Conservation (phyloP, 306 rosid species). For the Cicer cuneatum region DNA sequence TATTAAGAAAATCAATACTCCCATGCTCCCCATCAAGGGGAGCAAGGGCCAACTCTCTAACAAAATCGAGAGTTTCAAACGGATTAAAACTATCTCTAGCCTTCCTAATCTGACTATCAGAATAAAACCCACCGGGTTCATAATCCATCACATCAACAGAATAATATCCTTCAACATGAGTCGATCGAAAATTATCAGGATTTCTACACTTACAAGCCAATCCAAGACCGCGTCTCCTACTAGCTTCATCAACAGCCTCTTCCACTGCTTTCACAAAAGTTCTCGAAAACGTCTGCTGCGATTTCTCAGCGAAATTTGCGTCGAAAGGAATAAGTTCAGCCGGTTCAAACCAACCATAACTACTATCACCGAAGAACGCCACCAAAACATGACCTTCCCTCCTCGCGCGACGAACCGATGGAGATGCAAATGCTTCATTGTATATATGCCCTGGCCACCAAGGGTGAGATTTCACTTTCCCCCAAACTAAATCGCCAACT, state of each 20-base stretch:
- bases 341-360: conserved; percentile 98
- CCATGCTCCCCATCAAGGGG: conserved; percentile 58
- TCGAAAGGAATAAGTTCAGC: conserved; percentile 85
- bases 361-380: conserved; percentile 94
- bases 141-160: conserved; percentile 82
- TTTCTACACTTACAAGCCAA: conserved; percentile 79
- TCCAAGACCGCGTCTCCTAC: conserved; percentile 77
- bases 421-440: conserved; percentile 72
- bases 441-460: conserved; percentile 99
- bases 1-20: conserved; percentile 61
- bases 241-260: conserved; percentile 87
- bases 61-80: conserved; percentile 62
- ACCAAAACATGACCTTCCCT: conserved; percentile 86
- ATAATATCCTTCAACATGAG: conserved; percentile 67
- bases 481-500: conserved; percentile 96
- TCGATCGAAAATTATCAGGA: conserved; percentile 57
- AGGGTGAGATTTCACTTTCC: conserved; percentile 97
- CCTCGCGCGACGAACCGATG: conserved; percentile 73
- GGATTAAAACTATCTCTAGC: conserved; percentile 71
- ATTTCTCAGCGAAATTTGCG: conserved; percentile 72
- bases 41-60: conserved; percentile 71
- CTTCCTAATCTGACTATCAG: conserved; percentile 64
- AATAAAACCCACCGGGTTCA: conserved; percentile 75
- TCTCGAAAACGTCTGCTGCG: conserved; percentile 68
- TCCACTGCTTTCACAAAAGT: conserved; percentile 82